These are phyloP conservation scores for Ceriops decandra DNA, from an alignment of 345 rosid species.

Conservation along the genomic window DNA sequence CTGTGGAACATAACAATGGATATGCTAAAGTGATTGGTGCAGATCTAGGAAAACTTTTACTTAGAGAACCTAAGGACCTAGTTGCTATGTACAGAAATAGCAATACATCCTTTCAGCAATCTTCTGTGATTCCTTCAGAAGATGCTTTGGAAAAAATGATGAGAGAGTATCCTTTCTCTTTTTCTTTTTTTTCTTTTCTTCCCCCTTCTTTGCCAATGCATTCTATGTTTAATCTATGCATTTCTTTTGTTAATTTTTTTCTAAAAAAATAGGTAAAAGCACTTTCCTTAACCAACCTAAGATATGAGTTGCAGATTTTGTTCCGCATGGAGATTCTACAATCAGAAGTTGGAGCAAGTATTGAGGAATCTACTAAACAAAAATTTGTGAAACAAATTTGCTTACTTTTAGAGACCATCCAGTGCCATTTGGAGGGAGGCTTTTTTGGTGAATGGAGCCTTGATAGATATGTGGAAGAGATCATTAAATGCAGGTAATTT, in stretches of 20 bases:
- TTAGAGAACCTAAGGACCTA: constrained; percentile 71
- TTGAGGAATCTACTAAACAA: constrained; percentile 47
- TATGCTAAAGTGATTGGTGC: constrained; percentile 32
- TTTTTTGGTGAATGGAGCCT: constrained; percentile 96
- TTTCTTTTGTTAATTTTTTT: constrained; percentile 3
- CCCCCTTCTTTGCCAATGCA: background rate
- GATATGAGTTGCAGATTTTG: constrained; percentile 87
- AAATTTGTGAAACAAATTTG: constrained; percentile 83
- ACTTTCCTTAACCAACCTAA: constrained; percentile 56
- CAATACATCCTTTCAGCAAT: constrained; percentile 29
- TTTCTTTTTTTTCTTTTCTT: background rate
- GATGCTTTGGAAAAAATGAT: constrained; percentile 37
- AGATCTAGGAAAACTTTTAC: constrained; percentile 53
- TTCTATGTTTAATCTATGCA: background rate
- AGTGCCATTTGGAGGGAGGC: constrained; percentile 75
- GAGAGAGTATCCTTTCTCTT: constrained; percentile 73
- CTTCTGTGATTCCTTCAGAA: constrained; percentile 30
- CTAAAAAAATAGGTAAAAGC: background rate
- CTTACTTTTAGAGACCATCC: constrained; percentile 65
- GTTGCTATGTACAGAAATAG: constrained; percentile 39
- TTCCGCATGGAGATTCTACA: constrained; percentile 91
- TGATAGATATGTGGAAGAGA: constrained; percentile 67
- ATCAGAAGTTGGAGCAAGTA: constrained; percentile 49
- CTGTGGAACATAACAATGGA: constrained; percentile 25
- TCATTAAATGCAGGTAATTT: constrained; percentile 61